Conservation (phyloP, 495 filamentous ascomycete species). For the Tuber calosporum region DNA sequence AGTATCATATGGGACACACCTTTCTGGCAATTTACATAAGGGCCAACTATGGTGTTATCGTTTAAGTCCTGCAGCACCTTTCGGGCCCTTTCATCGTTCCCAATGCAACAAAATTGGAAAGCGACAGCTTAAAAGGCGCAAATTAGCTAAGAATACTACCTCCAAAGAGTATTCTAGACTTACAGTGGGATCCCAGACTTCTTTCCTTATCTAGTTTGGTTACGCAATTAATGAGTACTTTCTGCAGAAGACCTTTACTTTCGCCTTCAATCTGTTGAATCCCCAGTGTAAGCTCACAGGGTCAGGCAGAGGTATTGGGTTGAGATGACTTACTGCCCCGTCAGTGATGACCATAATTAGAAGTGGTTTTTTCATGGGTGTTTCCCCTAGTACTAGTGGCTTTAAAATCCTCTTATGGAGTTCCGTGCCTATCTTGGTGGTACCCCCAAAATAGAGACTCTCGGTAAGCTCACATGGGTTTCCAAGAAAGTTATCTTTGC, state of each 20-base stretch:
- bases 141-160: conserved; percentile 46
- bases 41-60: conserved; percentile 54
- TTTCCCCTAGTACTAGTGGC: conserved; percentile 50
- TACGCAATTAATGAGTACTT: conserved; percentile 27
- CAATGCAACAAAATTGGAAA: conserved; percentile 68
- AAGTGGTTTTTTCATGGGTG: conserved; percentile 51
- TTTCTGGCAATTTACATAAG: conserved; percentile 52
- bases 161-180: conserved; percentile 41
- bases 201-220: not conserved
- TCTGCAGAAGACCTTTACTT: conserved; percentile 16
- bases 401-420: conserved; percentile 58
- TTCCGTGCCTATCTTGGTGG: conserved; percentile 60
- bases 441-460: conserved; percentile 55
- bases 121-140: conserved; percentile 52
- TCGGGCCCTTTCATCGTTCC: conserved; percentile 57
- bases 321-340: conserved; percentile 50
- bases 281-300: conserved; percentile 44
- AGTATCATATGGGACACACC: not conserved
- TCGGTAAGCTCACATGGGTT: conserved; percentile 48
- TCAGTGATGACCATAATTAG: conserved; percentile 66
- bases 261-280: conserved; percentile 22
- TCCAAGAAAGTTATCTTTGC: not conserved
- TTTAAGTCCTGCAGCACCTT: conserved; percentile 58
- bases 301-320: conserved; percentile 48
- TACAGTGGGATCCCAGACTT: conserved; percentile 22